Evolutionary conservation across 148 eudicot species (phyloP), one percentile per base, ranked within the genome.

Genomic region (Persicaria maculosa): DNA sequence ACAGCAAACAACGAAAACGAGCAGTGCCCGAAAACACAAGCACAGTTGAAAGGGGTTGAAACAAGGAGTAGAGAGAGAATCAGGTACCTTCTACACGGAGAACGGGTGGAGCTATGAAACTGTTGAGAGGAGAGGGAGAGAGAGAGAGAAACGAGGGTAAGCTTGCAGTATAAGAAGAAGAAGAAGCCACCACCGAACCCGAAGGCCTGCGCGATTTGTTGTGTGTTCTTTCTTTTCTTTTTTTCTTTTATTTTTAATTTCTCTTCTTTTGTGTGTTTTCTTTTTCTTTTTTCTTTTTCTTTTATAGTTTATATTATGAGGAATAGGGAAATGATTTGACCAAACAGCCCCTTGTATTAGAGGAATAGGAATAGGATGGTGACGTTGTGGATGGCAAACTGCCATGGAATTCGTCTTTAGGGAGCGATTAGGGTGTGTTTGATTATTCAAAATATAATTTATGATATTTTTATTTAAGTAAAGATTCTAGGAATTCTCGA

Each of bases 201-300:
- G 67, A 25, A 59, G 67, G 67, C 11, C 43, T 22, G 67, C 22
- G 43, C 67, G 14, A 59, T 59, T 59, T 59, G 67, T 59, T 59
- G 67, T 59, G 67, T 52, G 16, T 31, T 31, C 14, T 52, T 52
- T 52, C 14, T 15, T 12, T 15, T 15, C 14, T 15, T n/a, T 1
- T 52, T 52, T 52, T 52, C 15, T 52, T 50, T 15, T n/a, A 6
- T 52, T 6, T 9, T 50, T 50, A 1, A 50, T 57, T 57, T 57
- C 7, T 57, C 8, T 1, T 19, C 2, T 59, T 59, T 36, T 59
- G 43, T 52, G 16, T 31, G 40, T 12, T 52, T 52, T 52, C 16
- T 15, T 14, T n/a, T 15, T 50, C 16, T n/a, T 50, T 5, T 4
- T 50, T 50, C 15, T 50, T 50, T 52, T 50, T 15, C 55, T n/a